Evolutionary conservation across 2,329 filamentous ascomycete genomes (phyloP).

Genomic region (Juglanconis juglandina): DNA sequence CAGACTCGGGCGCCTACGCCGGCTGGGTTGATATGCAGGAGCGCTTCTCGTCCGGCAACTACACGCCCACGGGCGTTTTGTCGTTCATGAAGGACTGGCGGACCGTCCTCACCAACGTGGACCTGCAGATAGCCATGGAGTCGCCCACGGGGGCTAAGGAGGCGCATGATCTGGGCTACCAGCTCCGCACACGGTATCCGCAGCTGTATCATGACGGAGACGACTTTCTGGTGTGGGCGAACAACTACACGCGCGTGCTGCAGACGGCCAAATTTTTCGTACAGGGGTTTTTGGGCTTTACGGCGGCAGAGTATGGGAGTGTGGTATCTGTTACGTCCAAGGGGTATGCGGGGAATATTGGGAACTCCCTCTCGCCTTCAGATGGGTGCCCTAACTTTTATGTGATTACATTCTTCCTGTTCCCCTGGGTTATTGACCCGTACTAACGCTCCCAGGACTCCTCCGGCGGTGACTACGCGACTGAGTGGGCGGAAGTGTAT

Average conservation of each 20-base stretch:
- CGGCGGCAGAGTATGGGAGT: constrained; percentile 49
- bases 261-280: constrained; percentile 61
- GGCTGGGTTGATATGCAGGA: constrained; percentile 50
- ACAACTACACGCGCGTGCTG: constrained; percentile 61
- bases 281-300: constrained; percentile 57
- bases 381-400: constrained; percentile 60
- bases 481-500: constrained; percentile 48
- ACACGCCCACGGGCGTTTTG: constrained; percentile 50
- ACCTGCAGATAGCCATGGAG: constrained; percentile 54
- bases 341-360: constrained; percentile 48
- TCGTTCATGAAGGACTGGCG: constrained; percentile 58
- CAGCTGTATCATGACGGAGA: constrained; percentile 48
- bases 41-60: constrained; percentile 49
- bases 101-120: constrained; percentile 52
- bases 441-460: constrained; percentile 32
- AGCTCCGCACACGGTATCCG: constrained; percentile 45
- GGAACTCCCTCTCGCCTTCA: constrained; percentile 61
- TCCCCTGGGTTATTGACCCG: background rate
- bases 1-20: constrained; percentile 57
- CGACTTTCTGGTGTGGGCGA: constrained; percentile 60
- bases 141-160: constrained; percentile 64
- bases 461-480: constrained; percentile 44
- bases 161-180: constrained; percentile 52
- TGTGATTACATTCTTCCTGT: background rate
- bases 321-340: constrained; percentile 57